Base-by-base conservation (phyloP, 495 filamentous ascomycete genomes). In the Penicillium waksmanii region DNA sequence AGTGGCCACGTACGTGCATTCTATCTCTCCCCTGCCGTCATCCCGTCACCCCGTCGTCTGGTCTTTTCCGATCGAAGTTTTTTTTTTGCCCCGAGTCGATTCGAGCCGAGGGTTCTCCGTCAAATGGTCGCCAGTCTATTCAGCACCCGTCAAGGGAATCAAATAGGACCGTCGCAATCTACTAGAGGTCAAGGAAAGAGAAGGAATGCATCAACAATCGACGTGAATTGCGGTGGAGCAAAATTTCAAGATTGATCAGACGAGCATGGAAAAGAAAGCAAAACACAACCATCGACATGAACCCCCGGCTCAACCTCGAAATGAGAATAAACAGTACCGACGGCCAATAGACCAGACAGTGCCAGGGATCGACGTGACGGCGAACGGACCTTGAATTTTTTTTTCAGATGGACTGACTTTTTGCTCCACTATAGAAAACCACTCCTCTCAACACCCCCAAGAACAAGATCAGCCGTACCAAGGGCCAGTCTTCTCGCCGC, bases 401-500 rank as follows among this genome's bases (percentile, higher is more conserved):
- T 13, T 47, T 25, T 19, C 47, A 49, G 44, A 50, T 38, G 36
- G 68, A 64, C 75, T 84, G 70, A 79, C 65, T 64, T 23, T 23
- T 77, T 52, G 35, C 56, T 56, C 56, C 46, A 60, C 55, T 78
- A 80, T 73, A 94, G 92, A 96, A 96, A 88, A 93, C 93, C 78
- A 96, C 92, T 66, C 81, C 90, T 64, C 85, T 91, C 73, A 75
- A 81, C 72, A 87, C 88, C 74, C 81, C 85, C 76, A 96, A 96
- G 85, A 87, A 86, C 73, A 86, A 89, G 67, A 87, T 96, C 73
- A 95, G 90, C 71, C 85, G 90, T 62, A 89, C 86, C 76, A 96
- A 96, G 84, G 95, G 95, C 65, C 87, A 91, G 74, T 82, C 93
- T 73, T 94, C 90, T 80, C 93, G 92, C 85, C 84, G 91, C 63